Base-by-base conservation (phyloP, 2,329 filamentous ascomycete species). In the Colletotrichum somersetense region DNA sequence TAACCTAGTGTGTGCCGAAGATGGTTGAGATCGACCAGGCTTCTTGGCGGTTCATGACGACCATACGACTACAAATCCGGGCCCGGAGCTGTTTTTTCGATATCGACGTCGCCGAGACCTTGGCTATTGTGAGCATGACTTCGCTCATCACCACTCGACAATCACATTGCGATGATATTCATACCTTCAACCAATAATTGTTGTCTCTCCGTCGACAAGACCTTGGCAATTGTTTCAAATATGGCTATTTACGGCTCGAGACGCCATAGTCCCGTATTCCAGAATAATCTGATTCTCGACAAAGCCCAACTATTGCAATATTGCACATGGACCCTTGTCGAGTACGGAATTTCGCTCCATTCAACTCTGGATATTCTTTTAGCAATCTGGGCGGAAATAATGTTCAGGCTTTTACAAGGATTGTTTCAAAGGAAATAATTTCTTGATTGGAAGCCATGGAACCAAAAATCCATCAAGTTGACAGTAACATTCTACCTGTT, bases 61-160 rank as follows among this genome's bases (percentile, higher is more conserved):
- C n/a, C n/a, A 8, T 16, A 12, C 46, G n/a, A 35, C 12, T 55
- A 20, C 33, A 14, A 30, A 46, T 46, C 53, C 3, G n/a, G 26
- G 35, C 30, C 53, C 46, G 59, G 46, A 40, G 2, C 44, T 59
- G 11, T 55, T 61, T 18, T n/a, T 52, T 53, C 1, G 7, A 26
- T 71, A 44, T 38, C 38, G 20, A 55, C 53, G 59, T 30, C 46
- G 69, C 66, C 69, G 69, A 72, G 66, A 48, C n/a, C 57, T 72
- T 69, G 23, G 16, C 69, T 40, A 2, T 50, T 23, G 46, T 55
- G 23, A 55, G 30, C 30, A 46, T 44, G 38, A 64, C 69, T 72
- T 69, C 66, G 66, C 69, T 64, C 48, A 50, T 61, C 46, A 64
- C 40, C 56, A 30, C 26, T 53, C 53, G 66, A 26, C 53, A 55